Evolutionary conservation across 2,329 filamentous ascomycete species (phyloP), one percentile per base, ranked within the genome.

Genomic region (Colletotrichum sp.): DNA sequence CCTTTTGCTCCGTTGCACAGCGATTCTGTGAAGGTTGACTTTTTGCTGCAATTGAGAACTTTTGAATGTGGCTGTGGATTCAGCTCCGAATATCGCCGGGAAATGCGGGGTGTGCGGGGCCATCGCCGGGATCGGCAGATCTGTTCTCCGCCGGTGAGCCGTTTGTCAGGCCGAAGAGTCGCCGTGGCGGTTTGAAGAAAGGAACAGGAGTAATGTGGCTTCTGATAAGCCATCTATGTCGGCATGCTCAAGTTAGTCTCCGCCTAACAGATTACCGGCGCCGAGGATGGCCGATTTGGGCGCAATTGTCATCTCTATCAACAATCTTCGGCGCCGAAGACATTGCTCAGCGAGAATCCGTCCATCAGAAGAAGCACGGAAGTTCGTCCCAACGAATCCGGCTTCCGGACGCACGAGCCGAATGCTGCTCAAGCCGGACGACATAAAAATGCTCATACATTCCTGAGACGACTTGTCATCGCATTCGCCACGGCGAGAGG

Each of bases 381-480:
- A 39, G 34, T 73, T 64, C 48, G 16, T 70, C 52, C 22, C 64
- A 70, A 70, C 58, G 43, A 58, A 9, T 28, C 71, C 18, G 36
- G 48, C 25, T 12, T 13, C 28, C 12, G n/a, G 4, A 68, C 27
- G 74, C 74, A 73, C 56, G 34, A 65, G 74, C 65, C 56, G n/a
- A 25, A 48, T n/a, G 3, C 56, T 75, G 70, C 43, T 18, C 72
- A 55, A 58, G 8, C 6, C 32, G 48, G 48, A 18, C 18, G 30
- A 43, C 27, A 12, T 30, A 25, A 22, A 15, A 55, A 69, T 73
- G 70, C 73, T 58, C 70, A 30, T 16, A 75, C 73, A 73, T 74
- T 76, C 64, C 70, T 76, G 74, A 69, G 56, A 76, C 70, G 48
- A 48, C 16, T 36, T 27, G 34, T 39, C 56, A 48, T 27, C 60